These are phyloP conservation scores for Yamagishiella unicocca DNA, from an alignment of 139 green algal species.

Conservation along the genomic window DNA sequence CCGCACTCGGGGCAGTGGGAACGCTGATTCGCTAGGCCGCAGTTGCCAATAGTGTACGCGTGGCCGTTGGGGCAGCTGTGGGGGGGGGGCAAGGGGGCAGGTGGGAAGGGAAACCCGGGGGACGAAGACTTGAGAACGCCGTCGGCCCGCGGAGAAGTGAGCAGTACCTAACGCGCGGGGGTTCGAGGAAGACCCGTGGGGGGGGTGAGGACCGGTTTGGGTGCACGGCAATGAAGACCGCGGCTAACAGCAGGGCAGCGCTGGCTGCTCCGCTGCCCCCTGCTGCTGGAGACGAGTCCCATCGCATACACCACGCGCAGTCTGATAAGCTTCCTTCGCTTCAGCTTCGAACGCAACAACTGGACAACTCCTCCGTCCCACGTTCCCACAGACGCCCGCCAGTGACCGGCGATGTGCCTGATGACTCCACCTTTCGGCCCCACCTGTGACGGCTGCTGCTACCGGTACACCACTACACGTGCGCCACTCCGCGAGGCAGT, in stretches of 20 bases:
- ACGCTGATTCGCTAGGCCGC: slow-evolving; percentile 61
- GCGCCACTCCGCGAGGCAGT: background rate
- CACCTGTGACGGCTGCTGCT: background rate
- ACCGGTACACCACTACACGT: too few species aligned
- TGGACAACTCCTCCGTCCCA: too few species aligned
- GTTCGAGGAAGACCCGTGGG: background rate
- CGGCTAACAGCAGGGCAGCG: too few species aligned
- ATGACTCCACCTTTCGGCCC: background rate
- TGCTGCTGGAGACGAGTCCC: too few species aligned
- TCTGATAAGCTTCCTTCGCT: too few species aligned
- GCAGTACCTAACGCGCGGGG: background rate
- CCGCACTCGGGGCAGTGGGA: slow-evolving; percentile 64
- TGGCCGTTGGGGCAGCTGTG: slow-evolving; percentile 71
- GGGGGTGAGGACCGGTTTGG: background rate
- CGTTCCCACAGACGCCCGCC: background rate
- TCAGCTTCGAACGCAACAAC: too few species aligned
- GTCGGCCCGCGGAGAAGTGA: too few species aligned
- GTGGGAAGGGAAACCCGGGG: background rate
- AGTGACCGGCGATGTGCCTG: background rate
- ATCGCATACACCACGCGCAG: too few species aligned
- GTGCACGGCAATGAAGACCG: too few species aligned
- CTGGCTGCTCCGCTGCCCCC: too few species aligned
- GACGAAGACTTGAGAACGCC: background rate
- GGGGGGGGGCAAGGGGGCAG: background rate
- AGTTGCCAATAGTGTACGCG: slow-evolving; percentile 71